phyloP scores from a whole-genome alignment of 257 asterid species.

The Osmanthus fragrans region DNA sequence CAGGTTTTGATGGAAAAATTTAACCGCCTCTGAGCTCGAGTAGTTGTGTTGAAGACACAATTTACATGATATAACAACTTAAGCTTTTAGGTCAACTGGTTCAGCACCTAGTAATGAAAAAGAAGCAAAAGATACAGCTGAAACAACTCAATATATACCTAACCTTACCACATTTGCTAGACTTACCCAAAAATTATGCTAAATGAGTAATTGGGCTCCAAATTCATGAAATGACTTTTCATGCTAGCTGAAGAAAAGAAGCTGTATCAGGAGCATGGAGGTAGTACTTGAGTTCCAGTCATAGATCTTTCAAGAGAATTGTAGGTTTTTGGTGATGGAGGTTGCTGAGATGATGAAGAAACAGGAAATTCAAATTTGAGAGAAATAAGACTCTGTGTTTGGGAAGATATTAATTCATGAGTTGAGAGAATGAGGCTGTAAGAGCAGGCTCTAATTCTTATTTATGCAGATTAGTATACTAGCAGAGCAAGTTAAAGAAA shows the following conservation, averaged over 20 bases:
- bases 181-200: not conserved
- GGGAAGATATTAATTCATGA: not conserved
- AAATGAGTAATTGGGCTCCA: not conserved
- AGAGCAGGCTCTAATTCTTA: constrained; percentile 7
- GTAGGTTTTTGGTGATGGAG: not conserved
- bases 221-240: not conserved
- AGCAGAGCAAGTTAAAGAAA: not conserved
- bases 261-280: not conserved
- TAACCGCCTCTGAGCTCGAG: not conserved
- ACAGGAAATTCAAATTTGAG: not conserved
- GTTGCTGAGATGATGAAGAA: not conserved
- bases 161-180: not conserved
- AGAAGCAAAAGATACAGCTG: not conserved
- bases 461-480: not conserved
- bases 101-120: not conserved
- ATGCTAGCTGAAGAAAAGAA: not conserved
- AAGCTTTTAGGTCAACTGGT: not conserved
- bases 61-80: not conserved
- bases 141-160: not conserved
- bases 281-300: not conserved
- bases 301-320: not conserved
- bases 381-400: not conserved
- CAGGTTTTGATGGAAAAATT: not conserved
- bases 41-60: not conserved
- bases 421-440: not conserved